Evolutionary conservation across 257 asterid species (phyloP).

Genomic region (Nicotiana tomentosiformis): DNA sequence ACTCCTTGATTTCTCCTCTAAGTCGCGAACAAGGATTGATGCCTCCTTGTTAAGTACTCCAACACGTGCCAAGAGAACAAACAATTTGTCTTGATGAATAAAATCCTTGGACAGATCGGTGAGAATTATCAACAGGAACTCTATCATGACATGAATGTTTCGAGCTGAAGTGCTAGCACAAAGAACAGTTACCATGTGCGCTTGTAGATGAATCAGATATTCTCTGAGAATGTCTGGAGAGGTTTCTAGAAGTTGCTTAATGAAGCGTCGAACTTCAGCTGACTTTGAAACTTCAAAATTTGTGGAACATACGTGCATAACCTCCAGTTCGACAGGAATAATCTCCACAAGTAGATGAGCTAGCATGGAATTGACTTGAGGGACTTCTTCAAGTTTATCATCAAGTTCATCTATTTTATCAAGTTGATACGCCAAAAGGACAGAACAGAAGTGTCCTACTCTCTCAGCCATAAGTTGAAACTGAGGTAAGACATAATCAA

Average conservation of each 20-base stretch:
- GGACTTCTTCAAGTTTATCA: background rate
- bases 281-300: background rate
- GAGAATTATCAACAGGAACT: background rate
- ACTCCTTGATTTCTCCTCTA: background rate
- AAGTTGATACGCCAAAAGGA: background rate
- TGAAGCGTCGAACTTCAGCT: background rate
- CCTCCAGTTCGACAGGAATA: background rate
- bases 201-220: background rate
- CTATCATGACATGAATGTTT: background rate
- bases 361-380: background rate
- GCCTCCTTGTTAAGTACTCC: background rate
- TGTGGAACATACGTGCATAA: background rate
- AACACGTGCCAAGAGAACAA: background rate
- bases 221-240: background rate
- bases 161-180: background rate
- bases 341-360: background rate
- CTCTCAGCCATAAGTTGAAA: background rate
- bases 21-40: background rate
- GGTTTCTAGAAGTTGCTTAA: background rate
- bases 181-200: background rate
- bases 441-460: background rate
- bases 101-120: background rate
- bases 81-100: background rate
- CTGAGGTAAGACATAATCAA: background rate
- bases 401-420: background rate